A percentile compares a stretch with the other conserved stretches of the same genome.
These are phyloP conservation scores for Wickerhamiella lipophila DNA, from an alignment of 805 yeast genomes.

Conservation along the genomic window DNA sequence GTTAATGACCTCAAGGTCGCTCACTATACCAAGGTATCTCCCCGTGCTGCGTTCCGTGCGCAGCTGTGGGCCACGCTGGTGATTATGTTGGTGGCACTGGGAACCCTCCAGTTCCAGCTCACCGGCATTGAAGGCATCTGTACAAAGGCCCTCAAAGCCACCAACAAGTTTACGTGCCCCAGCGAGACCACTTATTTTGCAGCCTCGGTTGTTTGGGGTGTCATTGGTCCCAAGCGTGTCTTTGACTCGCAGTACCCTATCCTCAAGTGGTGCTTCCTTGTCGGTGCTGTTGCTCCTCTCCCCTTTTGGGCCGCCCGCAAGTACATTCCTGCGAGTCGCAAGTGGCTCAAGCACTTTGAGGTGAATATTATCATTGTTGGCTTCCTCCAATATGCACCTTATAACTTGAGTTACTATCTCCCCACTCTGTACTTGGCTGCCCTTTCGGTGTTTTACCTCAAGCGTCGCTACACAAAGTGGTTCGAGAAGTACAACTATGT, in stretches of 20 bases:
- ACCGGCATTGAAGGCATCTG: conserved; percentile 35
- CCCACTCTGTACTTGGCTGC: conserved; percentile 14
- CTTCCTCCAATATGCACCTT: conserved; percentile 18
- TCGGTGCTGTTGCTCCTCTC: conserved; percentile 33
- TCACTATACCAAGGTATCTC: conserved; percentile 33
- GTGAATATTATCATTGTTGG: conserved; percentile 32
- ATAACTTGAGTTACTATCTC: conserved; percentile 16
- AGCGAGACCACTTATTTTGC: conserved; percentile 34
- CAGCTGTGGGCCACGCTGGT: conserved; percentile 32
- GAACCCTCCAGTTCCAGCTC: conserved; percentile 35
- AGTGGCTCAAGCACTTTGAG: conserved; percentile 30
- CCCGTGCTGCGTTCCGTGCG: conserved; percentile 32
- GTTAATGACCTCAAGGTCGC: conserved; percentile 42
- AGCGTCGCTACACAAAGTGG: conserved; percentile 39
- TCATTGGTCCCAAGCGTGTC: conserved; percentile 44
- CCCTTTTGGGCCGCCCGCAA: conserved; percentile 17
- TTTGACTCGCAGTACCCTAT: conserved; percentile 44
- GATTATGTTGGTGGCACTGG: conserved; percentile 32
- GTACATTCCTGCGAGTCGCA: conserved; percentile 18
- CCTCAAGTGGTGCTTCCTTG: conserved; percentile 49
- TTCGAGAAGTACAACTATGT: conserved; percentile 36
- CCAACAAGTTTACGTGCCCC: conserved; percentile 31
- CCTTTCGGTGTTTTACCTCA: conserved; percentile 24
- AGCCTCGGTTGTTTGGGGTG: conserved; percentile 46
- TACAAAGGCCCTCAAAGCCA: conserved; percentile 30